Percentiles rank a stretch among this genome's conserved stretches.
These are phyloP conservation scores for Elaeis oleifera DNA, from an alignment of 202 grass and related monocot genomes.

Conservation along the genomic window DNA sequence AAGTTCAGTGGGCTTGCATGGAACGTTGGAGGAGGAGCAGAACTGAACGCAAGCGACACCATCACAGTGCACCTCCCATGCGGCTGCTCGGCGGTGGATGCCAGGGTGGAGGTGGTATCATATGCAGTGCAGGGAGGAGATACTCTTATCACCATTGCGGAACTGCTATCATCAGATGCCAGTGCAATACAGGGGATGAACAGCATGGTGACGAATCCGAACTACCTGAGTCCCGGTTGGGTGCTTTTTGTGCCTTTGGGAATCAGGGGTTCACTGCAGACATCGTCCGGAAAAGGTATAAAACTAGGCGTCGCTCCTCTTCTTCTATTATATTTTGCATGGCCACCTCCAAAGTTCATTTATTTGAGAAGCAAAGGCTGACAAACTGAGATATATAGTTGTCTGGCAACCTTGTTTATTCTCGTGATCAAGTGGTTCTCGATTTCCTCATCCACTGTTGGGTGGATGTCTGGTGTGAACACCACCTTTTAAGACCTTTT, in stretches of 20 bases:
- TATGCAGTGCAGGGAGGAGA: constrained; percentile 39
- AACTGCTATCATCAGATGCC: constrained; percentile 30
- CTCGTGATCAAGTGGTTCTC: too few relatives aligned
- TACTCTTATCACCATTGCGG: constrained; percentile 37
- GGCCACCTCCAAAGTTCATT: too few relatives aligned
- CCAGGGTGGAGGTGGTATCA: constrained; percentile 24
- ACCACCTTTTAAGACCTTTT: too few relatives aligned
- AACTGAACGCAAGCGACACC: rapidly evolving
- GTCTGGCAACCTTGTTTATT: too few relatives aligned
- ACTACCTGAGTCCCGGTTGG: constrained; percentile 33
- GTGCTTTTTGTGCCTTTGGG: constrained; percentile 51
- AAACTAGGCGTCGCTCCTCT: too few relatives aligned
- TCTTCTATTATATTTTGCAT: too few relatives aligned
- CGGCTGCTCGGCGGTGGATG: constrained; percentile 27
- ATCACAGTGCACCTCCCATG: constrained; percentile 36
- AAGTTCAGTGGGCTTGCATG: constrained; percentile 49
- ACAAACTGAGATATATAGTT: too few relatives aligned
- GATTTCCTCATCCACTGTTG: too few relatives aligned
- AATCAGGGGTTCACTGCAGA: background rate
- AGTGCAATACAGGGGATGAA: constrained; percentile 41
- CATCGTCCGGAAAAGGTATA: too few relatives aligned
- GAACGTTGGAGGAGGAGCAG: background rate
- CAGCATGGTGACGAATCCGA: constrained; percentile 18
- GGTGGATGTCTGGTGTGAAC: too few relatives aligned
- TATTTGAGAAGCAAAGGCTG: too few relatives aligned